Conservation (phyloP, 2,329 filamentous ascomycete genomes). For the Arachnopeziza araneosa region DNA sequence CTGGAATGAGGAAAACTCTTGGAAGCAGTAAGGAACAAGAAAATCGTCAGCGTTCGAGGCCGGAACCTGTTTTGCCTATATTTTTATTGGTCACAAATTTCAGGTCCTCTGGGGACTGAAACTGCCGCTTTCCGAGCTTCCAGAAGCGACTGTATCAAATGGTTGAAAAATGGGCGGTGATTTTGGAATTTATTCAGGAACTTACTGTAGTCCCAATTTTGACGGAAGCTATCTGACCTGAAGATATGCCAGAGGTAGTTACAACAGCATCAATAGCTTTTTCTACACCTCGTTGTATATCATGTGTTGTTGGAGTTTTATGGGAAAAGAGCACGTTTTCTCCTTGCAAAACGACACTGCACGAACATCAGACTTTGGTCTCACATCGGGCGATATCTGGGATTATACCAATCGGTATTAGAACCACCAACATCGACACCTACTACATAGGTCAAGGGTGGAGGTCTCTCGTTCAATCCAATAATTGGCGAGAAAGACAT, state of each 20-base stretch:
- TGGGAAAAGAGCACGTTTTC: conserved; percentile 34
- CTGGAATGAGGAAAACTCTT: background rate
- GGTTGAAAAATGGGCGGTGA: background rate
- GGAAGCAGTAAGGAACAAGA: background rate
- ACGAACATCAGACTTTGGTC: background rate
- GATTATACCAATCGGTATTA: conserved; percentile 39
- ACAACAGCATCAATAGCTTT: conserved; percentile 41
- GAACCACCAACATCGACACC: conserved; percentile 54
- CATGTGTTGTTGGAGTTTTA: conserved; percentile 45
- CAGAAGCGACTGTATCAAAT: background rate
- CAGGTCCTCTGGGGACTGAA: background rate
- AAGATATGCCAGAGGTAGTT: conserved; percentile 33
- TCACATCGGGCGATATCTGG: background rate
- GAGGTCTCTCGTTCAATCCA: background rate
- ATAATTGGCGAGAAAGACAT: background rate
- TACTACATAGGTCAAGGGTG: conserved; percentile 14
- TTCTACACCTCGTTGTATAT: conserved; percentile 45
- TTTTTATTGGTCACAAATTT: background rate
- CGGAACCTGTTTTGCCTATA: background rate
- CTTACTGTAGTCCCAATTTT: conserved; percentile 39
- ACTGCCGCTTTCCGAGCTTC: background rate
- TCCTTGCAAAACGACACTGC: conserved; percentile 22
- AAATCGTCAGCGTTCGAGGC: background rate
- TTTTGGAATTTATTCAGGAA: background rate
- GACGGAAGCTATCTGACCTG: conserved; percentile 38